Conservation (phyloP, 2,329 filamentous ascomycete species). For the Arthrobotrys pseudoclavata region DNA sequence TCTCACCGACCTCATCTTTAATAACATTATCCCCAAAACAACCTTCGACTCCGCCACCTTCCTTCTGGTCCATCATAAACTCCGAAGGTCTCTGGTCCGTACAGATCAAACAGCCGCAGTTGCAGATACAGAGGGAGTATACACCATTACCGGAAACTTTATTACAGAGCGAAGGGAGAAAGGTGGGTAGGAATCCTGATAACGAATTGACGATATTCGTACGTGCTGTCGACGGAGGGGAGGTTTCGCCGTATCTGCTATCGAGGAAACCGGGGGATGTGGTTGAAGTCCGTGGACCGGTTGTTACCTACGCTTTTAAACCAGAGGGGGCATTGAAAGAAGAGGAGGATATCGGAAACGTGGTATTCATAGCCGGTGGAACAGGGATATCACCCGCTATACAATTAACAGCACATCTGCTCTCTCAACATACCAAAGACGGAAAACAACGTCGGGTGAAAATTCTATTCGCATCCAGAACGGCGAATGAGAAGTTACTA, state of each 20-base stretch:
- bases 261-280: slow-evolving; percentile 73
- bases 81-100: slow-evolving; percentile 81
- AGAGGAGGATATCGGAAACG: slow-evolving; percentile 70
- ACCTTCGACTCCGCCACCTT: slow-evolving; percentile 59
- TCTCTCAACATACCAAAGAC: slow-evolving; percentile 65
- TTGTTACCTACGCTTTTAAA: slow-evolving; percentile 74
- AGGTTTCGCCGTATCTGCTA: slow-evolving; percentile 86
- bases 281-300: slow-evolving; percentile 84
- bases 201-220: slow-evolving; percentile 75
- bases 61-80: slow-evolving; percentile 64
- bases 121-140: slow-evolving; percentile 92
- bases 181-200: slow-evolving; percentile 65
- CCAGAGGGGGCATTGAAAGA: slow-evolving; percentile 64
- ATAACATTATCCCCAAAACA: slow-evolving; percentile 73
- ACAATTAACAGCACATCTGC: slow-evolving; percentile 78
- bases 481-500: slow-evolving; percentile 63
- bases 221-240: slow-evolving; percentile 81
- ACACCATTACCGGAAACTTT: slow-evolving; percentile 79
- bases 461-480: slow-evolving; percentile 80
- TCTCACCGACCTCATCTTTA: slow-evolving; percentile 74
- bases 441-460: slow-evolving; percentile 70
- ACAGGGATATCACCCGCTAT: slow-evolving; percentile 92
- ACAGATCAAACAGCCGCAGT: slow-evolving; percentile 91
- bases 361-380: slow-evolving; percentile 87
- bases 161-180: slow-evolving; percentile 16